Conservation (phyloP, 352 stramenopile species). For the Aphanomyces stellatus region DNA sequence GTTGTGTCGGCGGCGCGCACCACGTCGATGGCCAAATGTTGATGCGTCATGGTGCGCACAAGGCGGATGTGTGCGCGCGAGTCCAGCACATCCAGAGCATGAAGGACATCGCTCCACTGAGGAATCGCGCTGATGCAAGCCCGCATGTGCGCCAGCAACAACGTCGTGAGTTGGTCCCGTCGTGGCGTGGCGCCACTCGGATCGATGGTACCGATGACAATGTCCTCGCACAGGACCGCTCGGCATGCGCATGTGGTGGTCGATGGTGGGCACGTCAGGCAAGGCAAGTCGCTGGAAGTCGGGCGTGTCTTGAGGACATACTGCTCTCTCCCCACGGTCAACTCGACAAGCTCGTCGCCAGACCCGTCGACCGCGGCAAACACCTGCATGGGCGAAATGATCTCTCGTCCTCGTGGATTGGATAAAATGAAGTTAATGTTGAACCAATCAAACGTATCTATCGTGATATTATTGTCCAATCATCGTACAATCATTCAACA, state of each 20-base stretch:
- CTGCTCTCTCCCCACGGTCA: neutral
- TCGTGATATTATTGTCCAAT: no score
- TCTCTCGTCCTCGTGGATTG: no score
- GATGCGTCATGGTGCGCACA: neutral
- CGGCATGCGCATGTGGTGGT: neutral
- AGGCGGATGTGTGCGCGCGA: neutral
- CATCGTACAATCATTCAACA: no score
- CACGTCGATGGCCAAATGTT: neutral
- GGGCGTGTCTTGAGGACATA: neutral
- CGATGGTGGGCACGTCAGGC: neutral
- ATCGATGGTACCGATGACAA: neutral
- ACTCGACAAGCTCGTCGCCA: neutral
- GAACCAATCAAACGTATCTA: no score
- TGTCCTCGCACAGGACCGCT: neutral
- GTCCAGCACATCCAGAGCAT: neutral
- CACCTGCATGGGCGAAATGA: no score
- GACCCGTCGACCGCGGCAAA: neutral
- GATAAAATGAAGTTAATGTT: no score
- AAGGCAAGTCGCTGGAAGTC: neutral
- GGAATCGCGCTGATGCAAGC: neutral
- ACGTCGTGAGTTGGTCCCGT: neutral
- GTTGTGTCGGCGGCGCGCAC: neutral
- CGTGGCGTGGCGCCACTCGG: neutral
- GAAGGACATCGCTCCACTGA: neutral
- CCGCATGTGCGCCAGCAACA: neutral